Conservation (phyloP, 208 protist species). For the Porcisia hertigi region DNA sequence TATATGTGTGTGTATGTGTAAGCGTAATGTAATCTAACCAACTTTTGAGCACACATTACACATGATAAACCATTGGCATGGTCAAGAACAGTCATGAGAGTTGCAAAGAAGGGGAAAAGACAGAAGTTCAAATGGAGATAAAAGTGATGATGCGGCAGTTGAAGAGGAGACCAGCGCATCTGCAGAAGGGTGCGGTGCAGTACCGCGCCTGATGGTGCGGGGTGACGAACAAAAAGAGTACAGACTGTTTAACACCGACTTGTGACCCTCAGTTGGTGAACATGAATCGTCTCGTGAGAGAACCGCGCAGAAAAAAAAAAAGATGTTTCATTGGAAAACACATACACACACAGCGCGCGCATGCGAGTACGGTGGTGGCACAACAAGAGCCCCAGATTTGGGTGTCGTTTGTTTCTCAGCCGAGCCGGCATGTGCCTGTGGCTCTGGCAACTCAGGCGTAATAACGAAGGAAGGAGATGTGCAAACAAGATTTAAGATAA, state of each 20-base stretch:
- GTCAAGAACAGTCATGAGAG: not conserved
- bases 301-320: not conserved
- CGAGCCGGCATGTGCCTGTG: not conserved
- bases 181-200: not conserved
- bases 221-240: not conserved
- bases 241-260: not conserved
- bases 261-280: not conserved
- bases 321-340: not conserved
- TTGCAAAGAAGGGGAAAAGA: not conserved
- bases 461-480: not conserved
- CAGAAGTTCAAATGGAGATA: not conserved
- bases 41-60: not conserved
- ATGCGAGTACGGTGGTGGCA: not conserved
- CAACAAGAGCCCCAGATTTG: not conserved
- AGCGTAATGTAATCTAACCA: not conserved
- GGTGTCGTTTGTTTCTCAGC: not conserved
- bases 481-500: not conserved
- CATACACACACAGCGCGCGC: not conserved
- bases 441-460: not conserved
- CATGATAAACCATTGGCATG: not conserved
- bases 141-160: not conserved
- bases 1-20: not conserved
- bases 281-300: not conserved
- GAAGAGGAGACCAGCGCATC: not conserved
- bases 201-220: not conserved